Evolutionary conservation across 2,329 filamentous ascomycete genomes (phyloP).

Genomic region (Ceratocystis eucalypticola): DNA sequence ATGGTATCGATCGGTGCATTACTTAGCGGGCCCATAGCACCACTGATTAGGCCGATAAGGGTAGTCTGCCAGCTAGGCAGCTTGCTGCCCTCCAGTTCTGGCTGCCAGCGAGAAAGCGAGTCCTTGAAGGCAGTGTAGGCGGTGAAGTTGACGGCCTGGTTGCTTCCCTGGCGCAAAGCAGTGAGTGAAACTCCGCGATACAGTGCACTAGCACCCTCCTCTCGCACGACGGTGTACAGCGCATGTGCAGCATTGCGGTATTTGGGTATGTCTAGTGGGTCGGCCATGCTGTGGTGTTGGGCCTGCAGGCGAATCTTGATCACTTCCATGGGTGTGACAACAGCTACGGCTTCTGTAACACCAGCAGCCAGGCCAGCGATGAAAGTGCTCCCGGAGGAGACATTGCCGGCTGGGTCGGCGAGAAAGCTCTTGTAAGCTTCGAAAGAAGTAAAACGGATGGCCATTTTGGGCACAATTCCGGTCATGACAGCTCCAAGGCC

Average conservation of each 20-base stretch:
- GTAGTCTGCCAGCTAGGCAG: constrained; percentile 85
- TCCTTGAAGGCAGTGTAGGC: constrained; percentile 92
- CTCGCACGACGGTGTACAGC: constrained; percentile 74
- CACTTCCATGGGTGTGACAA: constrained; percentile 98
- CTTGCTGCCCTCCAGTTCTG: constrained; percentile 47
- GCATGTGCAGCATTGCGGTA: constrained; percentile 85
- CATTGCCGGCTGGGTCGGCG: constrained; percentile 52
- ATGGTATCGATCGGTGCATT: constrained; percentile 99
- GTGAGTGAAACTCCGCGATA: constrained; percentile 92
- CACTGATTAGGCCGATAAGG: constrained; percentile 75
- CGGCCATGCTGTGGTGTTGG: constrained; percentile 94
- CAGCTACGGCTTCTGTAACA: constrained; percentile 88
- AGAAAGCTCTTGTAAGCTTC: constrained; percentile 85
- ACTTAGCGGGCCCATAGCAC: constrained; percentile 88
- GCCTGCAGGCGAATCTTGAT: constrained; percentile 97
- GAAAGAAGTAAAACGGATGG: constrained; percentile 95
- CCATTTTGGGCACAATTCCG: constrained; percentile 98
- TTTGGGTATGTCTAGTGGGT: constrained; percentile 90
- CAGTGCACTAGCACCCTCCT: constrained; percentile 76
- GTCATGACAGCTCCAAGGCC: constrained; percentile 92
- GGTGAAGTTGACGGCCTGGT: constrained; percentile 98
- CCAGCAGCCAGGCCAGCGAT: constrained; percentile 76
- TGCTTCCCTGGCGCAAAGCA: constrained; percentile 83
- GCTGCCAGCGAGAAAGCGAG: constrained; percentile 57
- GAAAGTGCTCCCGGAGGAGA: constrained; percentile 58